These are phyloP conservation scores for Spergularia bocconei DNA, from an alignment of 148 eudicot genomes.

Conservation along the genomic window DNA sequence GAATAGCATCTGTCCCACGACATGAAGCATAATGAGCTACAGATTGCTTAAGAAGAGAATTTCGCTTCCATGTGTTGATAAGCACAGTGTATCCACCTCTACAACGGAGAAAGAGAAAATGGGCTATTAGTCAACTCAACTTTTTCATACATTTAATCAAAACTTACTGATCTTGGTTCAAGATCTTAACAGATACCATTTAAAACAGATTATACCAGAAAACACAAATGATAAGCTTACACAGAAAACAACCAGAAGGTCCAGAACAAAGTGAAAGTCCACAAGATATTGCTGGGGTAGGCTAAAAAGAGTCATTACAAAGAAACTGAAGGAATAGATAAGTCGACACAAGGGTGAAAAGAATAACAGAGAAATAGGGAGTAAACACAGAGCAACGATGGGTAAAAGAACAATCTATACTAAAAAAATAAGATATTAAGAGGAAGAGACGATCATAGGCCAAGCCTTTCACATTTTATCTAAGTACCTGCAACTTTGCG, in stretches of 20 bases:
- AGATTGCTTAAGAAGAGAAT: constrained; percentile 66
- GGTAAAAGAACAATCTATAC: too few species aligned
- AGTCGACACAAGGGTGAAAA: too few species aligned
- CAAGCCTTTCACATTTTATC: too few species aligned
- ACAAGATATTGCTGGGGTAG: too few species aligned
- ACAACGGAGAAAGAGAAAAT: constrained; percentile 17
- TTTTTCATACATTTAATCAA: neutral
- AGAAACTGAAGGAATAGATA: too few species aligned
- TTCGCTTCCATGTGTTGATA: constrained; percentile 76
- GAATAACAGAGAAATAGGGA: too few species aligned
- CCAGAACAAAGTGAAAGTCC: too few species aligned
- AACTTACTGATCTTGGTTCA: neutral
- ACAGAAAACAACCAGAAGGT: neutral
- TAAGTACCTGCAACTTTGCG: too few species aligned
- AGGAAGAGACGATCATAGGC: too few species aligned
- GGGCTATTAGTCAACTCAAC: constrained; percentile 6
- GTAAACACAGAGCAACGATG: too few species aligned
- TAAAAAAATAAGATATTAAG: too few species aligned
- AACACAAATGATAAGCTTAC: neutral
- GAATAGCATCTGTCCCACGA: constrained; percentile 65
- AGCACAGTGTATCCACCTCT: constrained; percentile 74
- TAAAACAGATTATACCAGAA: neutral
- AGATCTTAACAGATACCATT: neutral
- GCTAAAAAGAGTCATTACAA: too few species aligned
- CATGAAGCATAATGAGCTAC: constrained; percentile 79